Percentiles rank a stretch among this genome's conserved stretches.
Conservation (phyloP, 1,284 basidiomycete genomes). For the Tranzscheliella williamsii region DNA sequence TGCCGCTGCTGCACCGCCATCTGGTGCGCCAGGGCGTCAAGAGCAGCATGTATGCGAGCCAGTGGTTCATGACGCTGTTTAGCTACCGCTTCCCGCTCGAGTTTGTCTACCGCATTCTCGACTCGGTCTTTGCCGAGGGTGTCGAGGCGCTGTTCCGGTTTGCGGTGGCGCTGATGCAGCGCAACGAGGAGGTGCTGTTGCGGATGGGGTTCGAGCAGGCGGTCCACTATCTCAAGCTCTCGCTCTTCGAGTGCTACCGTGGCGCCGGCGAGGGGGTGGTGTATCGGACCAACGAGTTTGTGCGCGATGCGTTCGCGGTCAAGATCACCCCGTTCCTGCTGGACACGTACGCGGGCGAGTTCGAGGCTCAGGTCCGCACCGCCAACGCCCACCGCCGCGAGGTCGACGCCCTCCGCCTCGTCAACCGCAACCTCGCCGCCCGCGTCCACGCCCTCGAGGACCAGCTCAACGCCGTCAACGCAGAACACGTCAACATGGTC, state of each 20-base stretch:
- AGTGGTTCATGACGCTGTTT: conserved; percentile 86
- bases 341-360: conserved; percentile 53
- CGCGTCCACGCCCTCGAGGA: conserved; percentile 54
- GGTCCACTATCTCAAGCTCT: conserved; percentile 47
- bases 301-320: conserved; percentile 52
- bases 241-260: conserved; percentile 52
- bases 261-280: background rate
- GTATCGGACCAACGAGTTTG: conserved; percentile 47
- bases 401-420: conserved; percentile 52
- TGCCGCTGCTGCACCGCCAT: conserved; percentile 88
- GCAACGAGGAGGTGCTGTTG: conserved; percentile 73
- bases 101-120: conserved; percentile 91
- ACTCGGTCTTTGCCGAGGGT: conserved; percentile 91
- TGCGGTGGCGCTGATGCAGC: conserved; percentile 80
- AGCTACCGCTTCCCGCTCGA: conserved; percentile 82
- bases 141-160: conserved; percentile 97
- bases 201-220: conserved; percentile 48
- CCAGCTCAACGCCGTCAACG: conserved; percentile 44
- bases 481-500: conserved; percentile 58
- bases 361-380: conserved; percentile 50
- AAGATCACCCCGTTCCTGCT: conserved; percentile 53
- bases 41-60: conserved; percentile 85
- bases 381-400: conserved; percentile 55
- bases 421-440: conserved; percentile 54
- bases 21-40: conserved; percentile 89